phyloP scores from a whole-genome alignment of 2,329 filamentous ascomycete genomes.

The Chaetomiaceae sp. region DNA sequence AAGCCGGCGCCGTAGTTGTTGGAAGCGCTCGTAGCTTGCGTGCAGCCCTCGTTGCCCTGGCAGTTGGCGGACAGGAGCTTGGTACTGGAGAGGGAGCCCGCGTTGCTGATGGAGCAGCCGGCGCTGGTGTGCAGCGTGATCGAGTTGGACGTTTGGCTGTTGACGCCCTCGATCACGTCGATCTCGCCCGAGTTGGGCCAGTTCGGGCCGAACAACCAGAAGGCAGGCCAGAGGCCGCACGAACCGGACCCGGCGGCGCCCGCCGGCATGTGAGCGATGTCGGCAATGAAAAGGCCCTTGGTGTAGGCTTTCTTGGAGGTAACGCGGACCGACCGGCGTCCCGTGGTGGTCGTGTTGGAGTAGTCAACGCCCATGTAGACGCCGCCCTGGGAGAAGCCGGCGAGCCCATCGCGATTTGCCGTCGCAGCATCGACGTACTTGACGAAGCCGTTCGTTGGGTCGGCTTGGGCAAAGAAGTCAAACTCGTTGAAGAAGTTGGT shows the following conservation, averaged over 20 bases:
- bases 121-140: slow-evolving; percentile 62
- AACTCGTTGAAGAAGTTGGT: slow-evolving; percentile 53
- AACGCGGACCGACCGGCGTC: slow-evolving; percentile 66
- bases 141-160: slow-evolving; percentile 50
- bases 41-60: slow-evolving; percentile 46
- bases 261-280: slow-evolving; percentile 71
- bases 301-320: slow-evolving; percentile 60
- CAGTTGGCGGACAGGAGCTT: slow-evolving; percentile 38
- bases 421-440: slow-evolving; percentile 55
- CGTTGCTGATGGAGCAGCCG: slow-evolving; percentile 52
- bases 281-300: slow-evolving; percentile 64
- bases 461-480: slow-evolving; percentile 49
- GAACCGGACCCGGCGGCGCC: slow-evolving; percentile 32
- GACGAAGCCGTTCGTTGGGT: slow-evolving; percentile 73
- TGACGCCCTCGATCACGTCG: slow-evolving; percentile 75
- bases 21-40: slow-evolving; percentile 44
- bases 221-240: slow-evolving; percentile 73
- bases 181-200: slow-evolving; percentile 71
- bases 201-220: slow-evolving; percentile 59
- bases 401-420: slow-evolving; percentile 53
- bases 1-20: slow-evolving; percentile 62
- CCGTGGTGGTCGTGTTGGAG: slow-evolving; percentile 48
- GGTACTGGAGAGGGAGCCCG: slow-evolving; percentile 41
- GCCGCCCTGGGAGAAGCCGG: slow-evolving; percentile 47
- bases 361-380: slow-evolving; percentile 67